phyloP scores from a whole-genome alignment of 768 basidiomycete species.

The Pulveroboletus ravenelii region DNA sequence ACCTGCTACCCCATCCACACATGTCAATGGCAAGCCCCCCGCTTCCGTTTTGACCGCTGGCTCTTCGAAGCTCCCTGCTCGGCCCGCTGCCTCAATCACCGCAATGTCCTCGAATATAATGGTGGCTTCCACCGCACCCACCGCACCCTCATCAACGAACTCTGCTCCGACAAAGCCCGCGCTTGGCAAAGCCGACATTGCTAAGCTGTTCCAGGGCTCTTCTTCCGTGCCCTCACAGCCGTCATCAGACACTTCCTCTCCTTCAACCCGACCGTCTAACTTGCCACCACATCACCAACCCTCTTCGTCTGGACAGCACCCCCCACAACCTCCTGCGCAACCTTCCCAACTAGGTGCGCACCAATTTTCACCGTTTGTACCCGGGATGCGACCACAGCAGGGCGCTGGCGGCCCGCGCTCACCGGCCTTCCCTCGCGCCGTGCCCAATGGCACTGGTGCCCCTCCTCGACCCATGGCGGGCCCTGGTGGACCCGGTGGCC shows the following conservation, averaged over 20 bases:
- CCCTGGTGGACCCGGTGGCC: constrained; percentile 50
- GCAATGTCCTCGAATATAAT: constrained; percentile 26
- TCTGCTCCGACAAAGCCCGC: constrained; percentile 31
- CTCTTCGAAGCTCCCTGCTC: constrained; percentile 32
- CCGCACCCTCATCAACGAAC: constrained; percentile 33
- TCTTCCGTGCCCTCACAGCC: constrained; percentile 42
- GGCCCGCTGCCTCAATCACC: constrained; percentile 20
- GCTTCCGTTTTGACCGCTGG: constrained; percentile 41
- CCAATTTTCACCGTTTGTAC: constrained; percentile 46
- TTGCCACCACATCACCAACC: constrained; percentile 46
- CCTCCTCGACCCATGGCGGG: constrained; percentile 44
- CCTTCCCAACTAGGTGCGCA: constrained; percentile 42
- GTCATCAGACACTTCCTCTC: constrained; percentile 53
- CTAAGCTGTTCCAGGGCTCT: constrained; percentile 38
- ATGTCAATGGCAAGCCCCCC: constrained; percentile 61
- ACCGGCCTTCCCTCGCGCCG: constrained; percentile 57
- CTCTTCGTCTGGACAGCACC: constrained; percentile 34
- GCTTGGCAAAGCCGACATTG: constrained; percentile 35
- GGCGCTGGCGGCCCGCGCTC: constrained; percentile 58
- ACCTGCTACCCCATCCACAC: constrained; percentile 43
- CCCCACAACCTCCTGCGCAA: constrained; percentile 35
- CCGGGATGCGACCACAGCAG: constrained; percentile 42
- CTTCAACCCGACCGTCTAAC: constrained; percentile 48
- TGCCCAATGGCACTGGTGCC: constrained; percentile 53
- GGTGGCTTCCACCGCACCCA: constrained; percentile 29